A percentile compares a stretch with the other conserved stretches of the same genome.
These are phyloP conservation scores for Stramenopiles sp. DNA, from an alignment of 352 stramenopile species.

Conservation along the genomic window DNA sequence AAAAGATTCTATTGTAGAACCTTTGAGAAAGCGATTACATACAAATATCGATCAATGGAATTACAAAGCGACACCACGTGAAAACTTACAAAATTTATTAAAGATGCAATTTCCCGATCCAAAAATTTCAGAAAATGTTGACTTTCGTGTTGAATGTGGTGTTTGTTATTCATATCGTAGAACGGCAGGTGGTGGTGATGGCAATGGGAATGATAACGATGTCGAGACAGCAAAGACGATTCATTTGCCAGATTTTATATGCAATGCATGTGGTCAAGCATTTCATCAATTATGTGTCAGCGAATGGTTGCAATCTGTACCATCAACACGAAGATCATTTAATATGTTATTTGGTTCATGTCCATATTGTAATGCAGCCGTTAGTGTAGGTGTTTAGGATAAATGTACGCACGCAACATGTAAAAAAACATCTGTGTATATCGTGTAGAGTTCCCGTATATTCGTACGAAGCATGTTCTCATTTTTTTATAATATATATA, in stretches of 20 bases:
- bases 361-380: slow-evolving; percentile 59
- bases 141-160: slow-evolving; percentile 55
- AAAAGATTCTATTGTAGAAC: slow-evolving; percentile 31
- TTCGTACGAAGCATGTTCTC: no score
- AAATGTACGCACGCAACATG: no score
- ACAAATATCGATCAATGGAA: slow-evolving; percentile 33
- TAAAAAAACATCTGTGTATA: no score
- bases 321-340: slow-evolving; percentile 59
- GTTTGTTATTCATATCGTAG: slow-evolving; percentile 63
- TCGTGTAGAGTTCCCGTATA: no score
- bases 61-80: slow-evolving; percentile 22
- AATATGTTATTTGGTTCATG: slow-evolving; percentile 65
- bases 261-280: slow-evolving; percentile 53
- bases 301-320: slow-evolving; percentile 60
- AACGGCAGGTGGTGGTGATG: slow-evolving; percentile 22
- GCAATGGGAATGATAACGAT: not conserved
- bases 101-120: slow-evolving; percentile 38
- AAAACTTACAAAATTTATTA: slow-evolving; percentile 42
- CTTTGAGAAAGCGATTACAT: slow-evolving; percentile 36
- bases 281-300: slow-evolving; percentile 64
- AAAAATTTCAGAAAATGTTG: slow-evolving; percentile 26
- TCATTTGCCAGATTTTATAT: slow-evolving; percentile 49
- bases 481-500: no score
- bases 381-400: no score
- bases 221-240: slow-evolving; percentile 10